Percentiles rank a stretch among this genome's conserved stretches.
These are phyloP conservation scores for Diaporthe sp. DNA, from an alignment of 2,329 filamentous ascomycete species.

Conservation along the genomic window DNA sequence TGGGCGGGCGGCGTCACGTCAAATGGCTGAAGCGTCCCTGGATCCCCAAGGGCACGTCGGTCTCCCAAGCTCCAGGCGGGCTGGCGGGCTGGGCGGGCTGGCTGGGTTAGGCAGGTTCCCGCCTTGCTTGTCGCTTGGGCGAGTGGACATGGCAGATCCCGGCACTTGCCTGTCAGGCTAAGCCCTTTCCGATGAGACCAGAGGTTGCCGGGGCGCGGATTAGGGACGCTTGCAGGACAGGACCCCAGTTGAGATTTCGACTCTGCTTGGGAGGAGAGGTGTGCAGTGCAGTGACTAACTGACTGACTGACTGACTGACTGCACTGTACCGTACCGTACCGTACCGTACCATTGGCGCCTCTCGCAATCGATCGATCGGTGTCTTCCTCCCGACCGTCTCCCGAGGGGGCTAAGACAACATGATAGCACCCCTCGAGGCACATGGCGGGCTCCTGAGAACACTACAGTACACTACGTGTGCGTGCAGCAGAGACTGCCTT, in stretches of 20 bases:
- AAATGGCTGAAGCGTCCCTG: constrained; percentile 23
- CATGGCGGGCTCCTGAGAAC: neutral
- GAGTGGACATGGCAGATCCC: constrained; percentile 32
- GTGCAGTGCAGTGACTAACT: neutral
- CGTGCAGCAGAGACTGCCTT: constrained; percentile 9
- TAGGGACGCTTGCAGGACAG: constrained; percentile 28
- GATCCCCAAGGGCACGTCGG: constrained; percentile 13
- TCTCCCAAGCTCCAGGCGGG: constrained; percentile 27
- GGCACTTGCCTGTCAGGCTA: constrained; percentile 32
- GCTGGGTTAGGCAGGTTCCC: constrained; percentile 31
- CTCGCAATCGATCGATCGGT: constrained; percentile 26
- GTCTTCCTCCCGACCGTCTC: constrained; percentile 2
- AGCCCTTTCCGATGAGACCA: constrained; percentile 31
- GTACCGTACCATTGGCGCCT: neutral
- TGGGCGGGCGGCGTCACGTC: constrained; percentile 27
- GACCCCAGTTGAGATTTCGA: constrained; percentile 25
- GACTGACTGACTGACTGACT: neutral
- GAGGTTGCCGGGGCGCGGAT: constrained; percentile 26
- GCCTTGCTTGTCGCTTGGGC: constrained; percentile 24
- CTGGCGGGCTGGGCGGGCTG: constrained; percentile 20
- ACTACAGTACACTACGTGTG: neutral
- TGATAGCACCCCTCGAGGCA: constrained; percentile 5
- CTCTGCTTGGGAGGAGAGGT: neutral
- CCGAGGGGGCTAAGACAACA: constrained; percentile 1
- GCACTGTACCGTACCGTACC: neutral